These are phyloP conservation scores for Neospora caninum DNA, from an alignment of 169 alveolate species.

Conservation along the genomic window DNA sequence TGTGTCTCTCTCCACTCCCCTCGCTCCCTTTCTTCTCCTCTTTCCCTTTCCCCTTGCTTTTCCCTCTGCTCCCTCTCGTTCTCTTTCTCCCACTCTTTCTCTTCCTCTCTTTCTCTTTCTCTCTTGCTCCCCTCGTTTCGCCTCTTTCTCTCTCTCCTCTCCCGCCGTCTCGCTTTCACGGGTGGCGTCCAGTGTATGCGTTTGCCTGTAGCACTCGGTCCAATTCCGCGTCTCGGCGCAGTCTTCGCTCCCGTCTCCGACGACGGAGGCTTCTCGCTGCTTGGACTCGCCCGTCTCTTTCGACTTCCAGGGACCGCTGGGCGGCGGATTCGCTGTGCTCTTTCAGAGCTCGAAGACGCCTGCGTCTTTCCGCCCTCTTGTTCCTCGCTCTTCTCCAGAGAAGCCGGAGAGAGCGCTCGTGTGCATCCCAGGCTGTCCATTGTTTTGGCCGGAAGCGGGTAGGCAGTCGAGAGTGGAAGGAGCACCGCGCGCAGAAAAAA, in stretches of 20 bases:
- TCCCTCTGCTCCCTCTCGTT: background rate
- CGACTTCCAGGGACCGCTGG: background rate
- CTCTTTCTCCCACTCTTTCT: background rate
- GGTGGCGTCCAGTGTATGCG: too few relatives aligned
- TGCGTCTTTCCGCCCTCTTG: background rate
- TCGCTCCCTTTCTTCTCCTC: background rate
- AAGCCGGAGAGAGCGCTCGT: background rate
- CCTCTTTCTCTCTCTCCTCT: too few relatives aligned
- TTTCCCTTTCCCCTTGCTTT: background rate
- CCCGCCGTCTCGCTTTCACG: too few relatives aligned
- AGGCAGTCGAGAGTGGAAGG: too few relatives aligned
- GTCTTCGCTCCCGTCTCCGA: background rate
- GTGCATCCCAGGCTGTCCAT: background rate
- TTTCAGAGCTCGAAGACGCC: slow-evolving; percentile 22
- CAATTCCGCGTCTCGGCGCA: background rate
- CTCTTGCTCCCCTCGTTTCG: background rate
- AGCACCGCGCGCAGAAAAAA: too few relatives aligned
- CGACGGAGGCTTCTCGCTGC: background rate
- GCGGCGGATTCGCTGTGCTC: slow-evolving; percentile 19
- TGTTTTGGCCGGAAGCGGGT: background rate
- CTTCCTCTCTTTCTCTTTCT: background rate
- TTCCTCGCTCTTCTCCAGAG: too few relatives aligned
- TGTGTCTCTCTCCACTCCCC: background rate
- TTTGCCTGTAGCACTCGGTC: background rate
- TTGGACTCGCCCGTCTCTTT: background rate